Evolutionary conservation across 2,329 filamentous ascomycete genomes (phyloP).

Genomic region (Setomelanomma holmii): DNA sequence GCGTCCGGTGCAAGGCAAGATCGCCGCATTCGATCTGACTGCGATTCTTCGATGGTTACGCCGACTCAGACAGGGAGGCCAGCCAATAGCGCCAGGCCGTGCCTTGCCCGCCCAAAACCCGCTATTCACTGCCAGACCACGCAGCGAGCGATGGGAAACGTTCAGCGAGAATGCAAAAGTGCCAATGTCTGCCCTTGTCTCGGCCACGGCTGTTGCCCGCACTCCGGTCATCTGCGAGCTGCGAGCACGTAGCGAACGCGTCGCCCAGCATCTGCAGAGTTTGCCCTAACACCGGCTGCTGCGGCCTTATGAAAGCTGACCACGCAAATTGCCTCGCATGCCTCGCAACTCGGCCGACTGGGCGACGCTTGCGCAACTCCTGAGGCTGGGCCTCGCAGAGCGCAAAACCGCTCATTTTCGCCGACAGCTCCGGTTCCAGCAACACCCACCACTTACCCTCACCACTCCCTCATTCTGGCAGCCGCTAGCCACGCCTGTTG

Average conservation of each 20-base stretch:
- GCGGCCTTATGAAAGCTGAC: neutral
- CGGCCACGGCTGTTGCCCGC: neutral
- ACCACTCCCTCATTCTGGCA: neutral
- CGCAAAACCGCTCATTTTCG: neutral
- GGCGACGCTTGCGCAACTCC: conserved; percentile 8
- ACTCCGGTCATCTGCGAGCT: neutral
- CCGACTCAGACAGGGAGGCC: neutral
- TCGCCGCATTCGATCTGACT: neutral
- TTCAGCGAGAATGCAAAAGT: neutral
- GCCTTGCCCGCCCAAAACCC: neutral
- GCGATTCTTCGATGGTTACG: neutral
- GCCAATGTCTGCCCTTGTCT: neutral
- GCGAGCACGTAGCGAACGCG: neutral
- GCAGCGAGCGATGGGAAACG: neutral
- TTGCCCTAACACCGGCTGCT: neutral
- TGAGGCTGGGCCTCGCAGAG: neutral
- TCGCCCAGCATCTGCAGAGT: neutral
- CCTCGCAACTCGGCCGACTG: neutral
- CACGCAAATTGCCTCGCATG: neutral
- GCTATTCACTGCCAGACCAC: neutral
- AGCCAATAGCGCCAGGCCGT: neutral
- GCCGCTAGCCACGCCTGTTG: neutral
- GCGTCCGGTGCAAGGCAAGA: neutral
- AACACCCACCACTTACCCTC: neutral
- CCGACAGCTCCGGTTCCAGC: neutral